Conservation (phyloP, 225 moss, liverwort and hornwort genomes). For the Lunularia cruciata region DNA sequence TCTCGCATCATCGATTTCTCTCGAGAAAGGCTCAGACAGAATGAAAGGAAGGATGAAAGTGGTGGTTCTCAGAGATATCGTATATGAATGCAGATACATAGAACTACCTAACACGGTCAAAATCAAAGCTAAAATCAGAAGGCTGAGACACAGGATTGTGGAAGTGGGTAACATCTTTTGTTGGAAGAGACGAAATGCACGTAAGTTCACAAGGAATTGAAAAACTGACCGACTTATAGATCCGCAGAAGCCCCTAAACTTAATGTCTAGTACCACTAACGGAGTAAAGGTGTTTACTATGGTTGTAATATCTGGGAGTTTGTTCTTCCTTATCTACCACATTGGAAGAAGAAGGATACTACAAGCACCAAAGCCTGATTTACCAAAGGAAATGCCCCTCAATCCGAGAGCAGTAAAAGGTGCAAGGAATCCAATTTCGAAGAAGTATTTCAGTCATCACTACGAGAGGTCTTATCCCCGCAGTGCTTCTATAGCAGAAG, state of each 20-base stretch:
- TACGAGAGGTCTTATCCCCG: slow-evolving; percentile 14
- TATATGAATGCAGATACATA: background rate
- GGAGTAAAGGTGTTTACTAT: slow-evolving; percentile 36
- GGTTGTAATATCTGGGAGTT: slow-evolving; percentile 42
- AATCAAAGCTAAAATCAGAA: background rate
- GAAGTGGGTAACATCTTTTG: background rate
- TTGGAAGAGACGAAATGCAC: background rate
- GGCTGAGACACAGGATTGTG: background rate
- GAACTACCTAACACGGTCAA: background rate
- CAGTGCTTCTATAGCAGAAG: slow-evolving; percentile 3
- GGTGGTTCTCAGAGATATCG: background rate
- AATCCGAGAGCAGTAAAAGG: slow-evolving; percentile 19
- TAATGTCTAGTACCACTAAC: slow-evolving; percentile 21
- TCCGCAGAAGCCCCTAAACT: background rate
- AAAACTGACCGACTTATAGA: too few relatives aligned
- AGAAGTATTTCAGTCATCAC: slow-evolving; percentile 36
- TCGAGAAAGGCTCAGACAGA: background rate
- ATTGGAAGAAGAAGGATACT: slow-evolving; percentile 36
- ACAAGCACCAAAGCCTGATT: slow-evolving; percentile 7
- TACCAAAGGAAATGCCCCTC: slow-evolving; percentile 7
- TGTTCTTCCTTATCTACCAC: slow-evolving; percentile 41
- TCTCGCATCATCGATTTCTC: background rate
- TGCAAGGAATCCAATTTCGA: background rate
- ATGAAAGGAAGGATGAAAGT: background rate
- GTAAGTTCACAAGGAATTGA: background rate